Percentiles rank a stretch among this genome's conserved stretches.
phyloP scores from a whole-genome alignment of 2,329 filamentous ascomycete species.

The Colletotrichum sp. region DNA sequence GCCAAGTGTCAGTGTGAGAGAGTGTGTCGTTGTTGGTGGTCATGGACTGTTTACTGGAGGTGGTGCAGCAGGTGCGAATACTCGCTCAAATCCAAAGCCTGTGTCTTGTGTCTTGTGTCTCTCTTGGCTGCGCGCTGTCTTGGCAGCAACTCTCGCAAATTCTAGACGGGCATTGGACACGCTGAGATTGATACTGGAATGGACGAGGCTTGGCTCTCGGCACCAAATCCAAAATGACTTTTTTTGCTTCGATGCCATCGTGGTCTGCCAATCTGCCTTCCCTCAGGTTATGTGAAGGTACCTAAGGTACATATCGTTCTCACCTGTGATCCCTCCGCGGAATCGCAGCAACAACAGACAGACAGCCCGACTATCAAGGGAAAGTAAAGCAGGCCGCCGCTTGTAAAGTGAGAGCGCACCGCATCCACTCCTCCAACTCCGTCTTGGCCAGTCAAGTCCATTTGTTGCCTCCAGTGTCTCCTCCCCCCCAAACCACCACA shows the following conservation, averaged over 20 bases:
- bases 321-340: no score
- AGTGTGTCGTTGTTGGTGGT: not conserved
- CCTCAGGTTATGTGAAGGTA: not conserved
- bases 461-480: not conserved
- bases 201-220: constrained; percentile 5
- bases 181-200: not conserved
- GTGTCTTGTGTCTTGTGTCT: constrained; percentile 8
- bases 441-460: not conserved
- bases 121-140: constrained; percentile 18
- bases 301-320: no score
- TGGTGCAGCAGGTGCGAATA: not conserved
- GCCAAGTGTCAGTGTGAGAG: not conserved
- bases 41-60: not conserved
- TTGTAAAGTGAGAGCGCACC: not conserved
- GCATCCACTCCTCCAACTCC: not conserved
- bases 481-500: not conserved
- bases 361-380: not conserved
- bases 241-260: not conserved
- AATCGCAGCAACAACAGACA: no score
- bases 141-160: constrained; percentile 12
- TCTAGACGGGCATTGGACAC: not conserved
- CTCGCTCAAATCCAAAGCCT: not conserved
- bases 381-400: constrained; percentile 1
- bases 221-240: not conserved
- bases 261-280: not conserved